phyloP scores from a whole-genome alignment of 805 yeast species.

The Hagleromyces aurorensis region DNA sequence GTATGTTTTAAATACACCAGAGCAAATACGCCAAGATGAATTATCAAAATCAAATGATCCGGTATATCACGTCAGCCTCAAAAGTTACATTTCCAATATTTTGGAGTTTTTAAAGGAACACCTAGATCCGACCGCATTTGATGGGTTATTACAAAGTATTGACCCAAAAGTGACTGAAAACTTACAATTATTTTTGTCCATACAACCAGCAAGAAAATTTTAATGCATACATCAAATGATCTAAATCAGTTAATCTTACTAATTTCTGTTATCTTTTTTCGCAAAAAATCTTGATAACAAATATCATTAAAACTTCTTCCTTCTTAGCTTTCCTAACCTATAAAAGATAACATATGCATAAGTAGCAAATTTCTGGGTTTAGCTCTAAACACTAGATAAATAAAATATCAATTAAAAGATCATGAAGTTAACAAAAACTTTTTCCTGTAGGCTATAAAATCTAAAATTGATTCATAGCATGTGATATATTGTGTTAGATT shows the following conservation, averaged over 20 bases:
- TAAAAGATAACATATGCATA: slow-evolving; percentile 1
- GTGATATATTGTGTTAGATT: slow-evolving; percentile 61
- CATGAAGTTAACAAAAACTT: neutral
- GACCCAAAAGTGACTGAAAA: slow-evolving; percentile 22
- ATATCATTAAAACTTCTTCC: no score
- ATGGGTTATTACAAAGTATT: slow-evolving; percentile 16
- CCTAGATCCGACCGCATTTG: slow-evolving; percentile 20
- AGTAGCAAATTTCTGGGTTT: neutral
- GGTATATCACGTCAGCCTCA: slow-evolving; percentile 45
- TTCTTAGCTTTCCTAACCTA: no score
- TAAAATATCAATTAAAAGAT: neutral
- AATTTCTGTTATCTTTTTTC: no score
- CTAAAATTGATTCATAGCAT: slow-evolving; percentile 51
- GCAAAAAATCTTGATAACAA: no score
- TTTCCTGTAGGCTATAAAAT: slow-evolving; percentile 23
- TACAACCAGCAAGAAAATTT: slow-evolving; percentile 6
- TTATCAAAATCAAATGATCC: slow-evolving; percentile 39
- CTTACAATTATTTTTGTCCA: slow-evolving; percentile 20
- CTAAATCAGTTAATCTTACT: no score
- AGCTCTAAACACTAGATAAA: neutral
- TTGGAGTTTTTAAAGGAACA: slow-evolving; percentile 21
- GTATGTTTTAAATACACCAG: slow-evolving; percentile 31
- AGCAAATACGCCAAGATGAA: slow-evolving; percentile 36
- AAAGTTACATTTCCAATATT: slow-evolving; percentile 35
- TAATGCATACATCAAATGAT: slow-evolving; percentile 1